Percentiles rank a stretch among this genome's conserved stretches.
Evolutionary conservation across 202 grass and related monocot species (phyloP).

Genomic region (Tripidium arundinaceum): DNA sequence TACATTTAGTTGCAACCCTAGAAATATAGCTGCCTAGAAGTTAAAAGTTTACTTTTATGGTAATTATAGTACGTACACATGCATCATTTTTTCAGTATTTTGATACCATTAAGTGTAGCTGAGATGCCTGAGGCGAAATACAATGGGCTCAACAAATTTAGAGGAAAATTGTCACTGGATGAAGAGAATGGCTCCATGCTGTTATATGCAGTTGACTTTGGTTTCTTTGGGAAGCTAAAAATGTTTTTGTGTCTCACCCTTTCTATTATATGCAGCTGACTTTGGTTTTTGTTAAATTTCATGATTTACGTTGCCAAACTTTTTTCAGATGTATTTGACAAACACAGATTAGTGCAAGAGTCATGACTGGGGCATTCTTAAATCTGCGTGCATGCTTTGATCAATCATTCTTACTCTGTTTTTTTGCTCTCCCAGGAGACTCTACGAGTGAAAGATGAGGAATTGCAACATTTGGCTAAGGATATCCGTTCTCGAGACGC

Average conservation of each 20-base stretch:
- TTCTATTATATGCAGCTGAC: conserved; percentile 15
- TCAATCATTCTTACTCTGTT: not conserved
- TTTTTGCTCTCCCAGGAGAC: conserved; percentile 58
- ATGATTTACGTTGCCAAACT: not conserved
- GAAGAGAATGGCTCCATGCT: not conserved
- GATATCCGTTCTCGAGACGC: conserved; percentile 75
- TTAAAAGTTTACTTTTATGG: conserved; percentile 5
- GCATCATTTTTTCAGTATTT: conserved; percentile 1
- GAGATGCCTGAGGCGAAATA: conserved; percentile 13
- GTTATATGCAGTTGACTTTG: not conserved
- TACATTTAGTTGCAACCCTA: not conserved
- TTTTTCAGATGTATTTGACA: conserved; percentile 28
- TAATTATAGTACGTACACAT: conserved; percentile 1
- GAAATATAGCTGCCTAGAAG: not conserved
- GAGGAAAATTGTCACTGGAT: conserved; percentile 9
- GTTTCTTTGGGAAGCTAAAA: conserved; percentile 8
- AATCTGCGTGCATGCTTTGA: not conserved
- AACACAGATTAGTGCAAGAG: not conserved
- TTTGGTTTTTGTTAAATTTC: conserved; percentile 12
- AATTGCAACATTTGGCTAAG: conserved; percentile 87
- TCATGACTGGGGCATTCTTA: no score
- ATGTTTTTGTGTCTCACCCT: not conserved
- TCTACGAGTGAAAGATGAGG: conserved; percentile 94
- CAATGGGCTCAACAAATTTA: not conserved
- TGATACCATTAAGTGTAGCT: conserved; percentile 2